Percentiles rank a stretch among this genome's conserved stretches.
Evolutionary conservation across 495 filamentous ascomycete species (phyloP).

Genomic region (Penicillium antarcticum): DNA sequence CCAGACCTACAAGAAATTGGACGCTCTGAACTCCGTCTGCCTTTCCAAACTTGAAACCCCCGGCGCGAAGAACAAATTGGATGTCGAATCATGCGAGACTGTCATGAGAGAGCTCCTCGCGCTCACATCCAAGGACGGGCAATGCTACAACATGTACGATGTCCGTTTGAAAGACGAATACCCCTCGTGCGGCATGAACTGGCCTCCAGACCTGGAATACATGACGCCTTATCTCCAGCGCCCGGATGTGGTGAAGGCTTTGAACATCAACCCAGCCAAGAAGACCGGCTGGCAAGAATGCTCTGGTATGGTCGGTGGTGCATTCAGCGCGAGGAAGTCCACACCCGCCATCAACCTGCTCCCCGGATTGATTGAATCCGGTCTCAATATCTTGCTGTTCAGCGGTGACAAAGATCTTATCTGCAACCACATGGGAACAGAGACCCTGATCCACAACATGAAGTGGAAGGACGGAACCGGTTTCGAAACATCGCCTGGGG

Average conservation of each 20-base stretch:
- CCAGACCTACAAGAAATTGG: slow-evolving; percentile 59
- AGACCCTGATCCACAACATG: slow-evolving; percentile 86
- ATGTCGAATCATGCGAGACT: slow-evolving; percentile 64
- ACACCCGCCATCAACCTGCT: slow-evolving; percentile 70
- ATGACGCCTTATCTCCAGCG: slow-evolving; percentile 83
- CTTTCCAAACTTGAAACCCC: slow-evolving; percentile 49
- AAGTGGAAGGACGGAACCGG: slow-evolving; percentile 86
- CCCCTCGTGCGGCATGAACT: slow-evolving; percentile 88
- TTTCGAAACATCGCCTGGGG: slow-evolving; percentile 85
- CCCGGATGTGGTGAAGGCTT: slow-evolving; percentile 70
- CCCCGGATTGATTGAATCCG: slow-evolving; percentile 66
- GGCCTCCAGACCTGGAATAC: slow-evolving; percentile 78
- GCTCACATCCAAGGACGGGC: slow-evolving; percentile 50
- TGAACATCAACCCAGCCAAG: slow-evolving; percentile 81
- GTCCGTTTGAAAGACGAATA: slow-evolving; percentile 71
- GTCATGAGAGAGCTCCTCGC: slow-evolving; percentile 68
- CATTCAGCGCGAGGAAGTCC: slow-evolving; percentile 67
- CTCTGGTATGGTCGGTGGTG: slow-evolving; percentile 64
- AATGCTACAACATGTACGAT: slow-evolving; percentile 95
- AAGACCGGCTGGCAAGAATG: slow-evolving; percentile 90
- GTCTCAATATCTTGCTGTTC: slow-evolving; percentile 79
- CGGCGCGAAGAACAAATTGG: slow-evolving; percentile 59
- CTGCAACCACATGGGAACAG: slow-evolving; percentile 95
- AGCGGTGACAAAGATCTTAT: slow-evolving; percentile 93
- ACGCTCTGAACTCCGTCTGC: slow-evolving; percentile 67